Evolutionary conservation across 768 basidiomycete genomes (phyloP), one percentile per base, ranked within the genome.

Genomic region (Strobilomyces confusus): DNA sequence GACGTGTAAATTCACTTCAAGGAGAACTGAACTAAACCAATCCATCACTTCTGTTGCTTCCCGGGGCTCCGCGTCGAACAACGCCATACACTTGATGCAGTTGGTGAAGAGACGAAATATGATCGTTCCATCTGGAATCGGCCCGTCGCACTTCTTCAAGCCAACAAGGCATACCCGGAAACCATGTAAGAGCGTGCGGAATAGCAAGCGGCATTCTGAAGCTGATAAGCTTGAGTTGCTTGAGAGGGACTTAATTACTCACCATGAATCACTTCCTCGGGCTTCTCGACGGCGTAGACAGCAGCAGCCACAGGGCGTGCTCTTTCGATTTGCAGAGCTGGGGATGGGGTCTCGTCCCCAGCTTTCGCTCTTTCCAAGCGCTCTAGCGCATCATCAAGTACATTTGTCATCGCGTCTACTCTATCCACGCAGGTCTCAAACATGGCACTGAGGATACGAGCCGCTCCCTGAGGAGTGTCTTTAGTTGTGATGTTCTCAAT

Each of bases 101-200:
- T 87, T 84, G 58, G 89, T 85, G 71, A 98, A 98, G 58, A 98
- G 80, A 43, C 89, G 84, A 51, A 87, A 86, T 52, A 98, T 84
- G 36, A 93, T 72, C n/a, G 83, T 84, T 12, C 93, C 93, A 62
- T 98, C 91, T 3, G 92, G 86, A 44, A 83, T 73, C 2, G 86
- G 80, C 0, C 85, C 87, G 17, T 91, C 87, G 52, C 86, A 82
- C 65, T 90, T 90, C 63, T 87, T 88, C 60, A 98, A 72, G 12
- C 82, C 83, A 17, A 78, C 73, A 5, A 97, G 78, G 55, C 87
- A 86, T 1, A 86, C 84, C 19, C 93, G 87, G 65, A 95, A 86
- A 0, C 91, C 93, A 59, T 92, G 92, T 8, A 95, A 77, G 44
- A 98, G 79, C 2, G 92, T 90, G 49, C 92, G 85, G 70, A 92